Base-by-base conservation (phyloP, 352 stramenopile genomes). In the Phytopythium aichiense region DNA sequence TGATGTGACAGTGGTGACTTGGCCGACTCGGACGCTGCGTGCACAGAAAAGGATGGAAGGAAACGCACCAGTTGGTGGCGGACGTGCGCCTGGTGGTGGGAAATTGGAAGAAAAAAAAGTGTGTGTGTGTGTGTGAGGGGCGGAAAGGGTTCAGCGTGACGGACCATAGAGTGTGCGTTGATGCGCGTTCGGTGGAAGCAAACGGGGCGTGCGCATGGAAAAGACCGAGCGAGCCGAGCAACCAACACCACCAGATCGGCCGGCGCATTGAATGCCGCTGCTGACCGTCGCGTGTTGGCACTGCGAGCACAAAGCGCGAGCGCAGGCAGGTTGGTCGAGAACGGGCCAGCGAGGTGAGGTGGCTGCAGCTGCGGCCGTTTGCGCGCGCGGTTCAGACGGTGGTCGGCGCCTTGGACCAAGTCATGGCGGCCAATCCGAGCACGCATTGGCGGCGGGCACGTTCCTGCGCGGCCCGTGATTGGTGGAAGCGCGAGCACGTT, bases 351-450 rank as follows among this genome's bases (percentile, higher is more conserved):
- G n/a, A n/a, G 33, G 33, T 38, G 33, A 28, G 43, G 20, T 28
- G 43, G n/a, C 46, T 20, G 46, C 25, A 12, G 51, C 18, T 31
- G 28, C 28, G 28, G 4, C 51, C 18, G 51, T 56, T 43, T 56
- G 18, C 30, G 28, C 20, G 2, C 28, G 18, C 33, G 15, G 51
- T 56, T 56, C 51, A 56, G 51, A 56, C 16, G 51, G 51, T 56
- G 30, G 51, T 16, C 51, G 51, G 28, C 1, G 20, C 6, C 20
- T n/a, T 49, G 43, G 43, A 25, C 43, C 15, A 12, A 20, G 40
- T n/a, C 15, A 23, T 8, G 7, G 12, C 5, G n/a, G 52, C 52
- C 52, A 56, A 56, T 56, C 13, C 18, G 2, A 6, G 20, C 30
- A n/a, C 31, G 9, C 9, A 46, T 16, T 37, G 7, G 5, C 16